Conservation (phyloP, 2,329 filamentous ascomycete genomes). For the Colletotrichum sp. region DNA sequence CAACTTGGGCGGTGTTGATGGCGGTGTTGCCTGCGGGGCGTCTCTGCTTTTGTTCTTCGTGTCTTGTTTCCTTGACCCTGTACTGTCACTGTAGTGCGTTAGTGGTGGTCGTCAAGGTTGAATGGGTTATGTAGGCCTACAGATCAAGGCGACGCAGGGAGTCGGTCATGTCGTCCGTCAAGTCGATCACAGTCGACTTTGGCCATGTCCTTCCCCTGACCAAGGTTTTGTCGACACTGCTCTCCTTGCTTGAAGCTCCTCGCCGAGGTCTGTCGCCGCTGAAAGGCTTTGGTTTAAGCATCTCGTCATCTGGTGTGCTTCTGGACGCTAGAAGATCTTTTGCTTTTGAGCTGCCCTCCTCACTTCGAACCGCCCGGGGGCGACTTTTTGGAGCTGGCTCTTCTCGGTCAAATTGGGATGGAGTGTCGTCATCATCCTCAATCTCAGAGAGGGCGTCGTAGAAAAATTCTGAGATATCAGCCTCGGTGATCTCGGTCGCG, state of each 20-base stretch:
- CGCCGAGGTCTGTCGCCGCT: not conserved
- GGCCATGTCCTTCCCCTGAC: not conserved
- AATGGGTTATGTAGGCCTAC: not conserved
- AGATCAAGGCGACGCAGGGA: conserved; percentile 6
- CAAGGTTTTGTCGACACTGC: not conserved
- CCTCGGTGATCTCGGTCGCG: conserved; percentile 14
- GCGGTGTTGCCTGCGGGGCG: not conserved
- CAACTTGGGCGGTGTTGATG: conserved; percentile 23
- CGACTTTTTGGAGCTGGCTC: not conserved
- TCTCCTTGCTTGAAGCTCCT: not conserved
- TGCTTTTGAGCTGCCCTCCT: not conserved
- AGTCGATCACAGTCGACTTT: not conserved
- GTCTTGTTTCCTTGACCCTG: not conserved
- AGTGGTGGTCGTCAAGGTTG: not conserved
- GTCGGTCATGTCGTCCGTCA: conserved; percentile 3
- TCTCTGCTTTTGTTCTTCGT: not conserved
- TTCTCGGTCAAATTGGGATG: not conserved
- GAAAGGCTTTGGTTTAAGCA: not conserved
- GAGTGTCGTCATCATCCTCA: not conserved
- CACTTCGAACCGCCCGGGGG: not conserved
- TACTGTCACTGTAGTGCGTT: not conserved
- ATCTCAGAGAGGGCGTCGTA: not conserved
- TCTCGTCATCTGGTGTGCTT: not conserved
- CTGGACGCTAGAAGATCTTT: not conserved
- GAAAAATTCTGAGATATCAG: conserved; percentile 13